phyloP scores from a whole-genome alignment of 2,329 filamentous ascomycete species.

The Trichoderma koningii region DNA sequence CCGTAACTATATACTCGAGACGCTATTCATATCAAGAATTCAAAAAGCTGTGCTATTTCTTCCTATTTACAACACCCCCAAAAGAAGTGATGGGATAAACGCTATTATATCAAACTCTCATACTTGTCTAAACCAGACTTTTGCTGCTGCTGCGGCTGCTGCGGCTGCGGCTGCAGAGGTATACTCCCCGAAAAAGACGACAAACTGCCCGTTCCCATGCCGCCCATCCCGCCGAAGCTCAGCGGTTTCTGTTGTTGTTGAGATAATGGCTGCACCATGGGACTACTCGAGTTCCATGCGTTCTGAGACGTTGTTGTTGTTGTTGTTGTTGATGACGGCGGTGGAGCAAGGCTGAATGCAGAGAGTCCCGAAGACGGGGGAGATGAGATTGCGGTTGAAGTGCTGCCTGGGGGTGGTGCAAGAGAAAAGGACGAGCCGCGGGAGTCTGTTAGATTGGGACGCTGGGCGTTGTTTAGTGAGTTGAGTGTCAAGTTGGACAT shows the following conservation, averaged over 20 bases:
- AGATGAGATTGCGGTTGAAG: conserved; percentile 27
- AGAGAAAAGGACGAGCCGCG: conserved; percentile 56
- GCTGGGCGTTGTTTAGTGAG: conserved; percentile 37
- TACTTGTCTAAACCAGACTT: conserved; percentile 67
- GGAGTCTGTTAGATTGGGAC: conserved; percentile 40
- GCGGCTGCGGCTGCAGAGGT: conserved; percentile 1
- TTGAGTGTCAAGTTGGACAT: conserved; percentile 54
- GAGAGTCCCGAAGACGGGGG: conserved; percentile 34
- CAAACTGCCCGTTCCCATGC: conserved; percentile 30
- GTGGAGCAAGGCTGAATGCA: conserved; percentile 52
- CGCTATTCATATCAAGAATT: not conserved
- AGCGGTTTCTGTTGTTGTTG: conserved; percentile 25
- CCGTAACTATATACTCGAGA: not conserved
- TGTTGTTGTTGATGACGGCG: conserved; percentile 36
- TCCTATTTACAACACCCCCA: not conserved
- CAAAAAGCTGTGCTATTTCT: not conserved
- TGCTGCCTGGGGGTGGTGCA: conserved; percentile 52
- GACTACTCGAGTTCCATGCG: conserved; percentile 29
- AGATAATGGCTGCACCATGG: not conserved
- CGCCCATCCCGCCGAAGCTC: conserved; percentile 29
- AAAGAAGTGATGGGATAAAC: not conserved
- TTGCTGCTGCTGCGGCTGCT: conserved; percentile 33
- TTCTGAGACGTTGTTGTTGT: conserved; percentile 30
- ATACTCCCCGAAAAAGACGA: conserved; percentile 32
- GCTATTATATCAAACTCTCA: conserved; percentile 64